Conservation (phyloP, 2,329 filamentous ascomycete genomes). For the Epichloe festucae region DNA sequence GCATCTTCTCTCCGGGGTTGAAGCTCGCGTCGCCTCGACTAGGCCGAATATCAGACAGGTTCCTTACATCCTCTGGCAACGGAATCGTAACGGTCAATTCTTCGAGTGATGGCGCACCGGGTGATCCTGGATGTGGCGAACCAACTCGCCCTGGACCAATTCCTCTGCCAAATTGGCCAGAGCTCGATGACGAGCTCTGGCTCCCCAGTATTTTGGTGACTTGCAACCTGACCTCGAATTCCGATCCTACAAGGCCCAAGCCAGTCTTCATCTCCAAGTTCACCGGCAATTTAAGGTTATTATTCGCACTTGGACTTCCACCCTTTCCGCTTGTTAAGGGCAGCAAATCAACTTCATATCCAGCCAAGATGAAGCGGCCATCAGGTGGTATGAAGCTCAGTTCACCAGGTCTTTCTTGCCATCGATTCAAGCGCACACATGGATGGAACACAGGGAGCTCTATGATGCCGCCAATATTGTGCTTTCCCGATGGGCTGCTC, state of each 20-base stretch:
- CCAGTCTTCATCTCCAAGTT: constrained; percentile 70
- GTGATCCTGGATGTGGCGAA: constrained; percentile 37
- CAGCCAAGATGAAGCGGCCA: constrained; percentile 82
- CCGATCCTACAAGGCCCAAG: constrained; percentile 59
- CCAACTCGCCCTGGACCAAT: constrained; percentile 27
- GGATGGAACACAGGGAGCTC: constrained; percentile 92
- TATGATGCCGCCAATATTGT: constrained; percentile 60
- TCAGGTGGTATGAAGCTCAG: constrained; percentile 95
- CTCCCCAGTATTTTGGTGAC: constrained; percentile 51
- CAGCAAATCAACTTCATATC: constrained; percentile 86
- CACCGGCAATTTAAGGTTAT: constrained; percentile 63
- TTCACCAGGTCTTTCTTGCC: constrained; percentile 79
- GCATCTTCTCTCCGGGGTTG: constrained; percentile 53
- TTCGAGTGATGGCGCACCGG: constrained; percentile 52
- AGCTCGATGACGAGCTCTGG: constrained; percentile 17
- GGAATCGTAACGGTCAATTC: constrained; percentile 69
- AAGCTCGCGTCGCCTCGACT: constrained; percentile 76
- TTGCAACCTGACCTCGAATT: constrained; percentile 77
- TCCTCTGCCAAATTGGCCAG: constrained; percentile 29
- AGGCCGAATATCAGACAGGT: constrained; percentile 68
- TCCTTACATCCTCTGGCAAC: constrained; percentile 66
- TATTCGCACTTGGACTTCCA: constrained; percentile 41
- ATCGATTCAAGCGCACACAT: constrained; percentile 79
- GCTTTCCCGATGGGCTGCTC: constrained; percentile 67
- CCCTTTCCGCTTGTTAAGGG: constrained; percentile 51